A percentile compares a stretch with the other conserved stretches of the same genome.
Evolutionary conservation across 2,329 filamentous ascomycete genomes (phyloP).

Genomic region (Colletotrichum sp.): DNA sequence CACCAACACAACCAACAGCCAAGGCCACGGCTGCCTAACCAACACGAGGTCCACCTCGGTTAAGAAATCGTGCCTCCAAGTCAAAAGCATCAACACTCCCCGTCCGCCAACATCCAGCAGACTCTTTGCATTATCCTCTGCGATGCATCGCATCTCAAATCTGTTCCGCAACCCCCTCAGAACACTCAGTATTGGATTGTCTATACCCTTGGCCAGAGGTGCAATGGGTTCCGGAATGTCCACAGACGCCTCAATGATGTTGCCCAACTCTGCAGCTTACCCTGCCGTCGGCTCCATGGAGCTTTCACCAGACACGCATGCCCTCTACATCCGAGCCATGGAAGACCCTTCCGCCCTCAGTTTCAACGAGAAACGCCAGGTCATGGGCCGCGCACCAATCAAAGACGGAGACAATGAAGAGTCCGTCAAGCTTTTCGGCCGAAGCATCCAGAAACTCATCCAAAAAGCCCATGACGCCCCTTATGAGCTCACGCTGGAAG

Average conservation of each 20-base stretch:
- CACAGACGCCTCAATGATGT: not conserved
- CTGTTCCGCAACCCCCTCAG: not conserved
- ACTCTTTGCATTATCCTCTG: rapidly evolving
- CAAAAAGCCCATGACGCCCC: not conserved
- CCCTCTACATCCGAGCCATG: not conserved
- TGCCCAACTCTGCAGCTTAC: rapidly evolving
- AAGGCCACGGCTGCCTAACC: not conserved
- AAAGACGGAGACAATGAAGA: not conserved
- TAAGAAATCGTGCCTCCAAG: not conserved
- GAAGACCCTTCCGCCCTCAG: not conserved
- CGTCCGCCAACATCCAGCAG: not conserved
- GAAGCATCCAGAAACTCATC: not conserved
- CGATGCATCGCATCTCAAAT: not conserved
- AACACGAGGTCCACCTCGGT: not conserved
- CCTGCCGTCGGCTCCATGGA: not conserved
- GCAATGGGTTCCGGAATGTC: not conserved
- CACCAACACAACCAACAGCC: not conserved
- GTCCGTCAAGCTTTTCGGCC: not conserved
- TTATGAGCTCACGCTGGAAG: not conserved
- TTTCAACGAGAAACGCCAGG: not conserved
- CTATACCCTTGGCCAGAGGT: not conserved
- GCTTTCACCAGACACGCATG: not conserved
- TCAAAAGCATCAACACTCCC: not conserved
- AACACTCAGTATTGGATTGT: not conserved
- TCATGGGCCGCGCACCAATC: not conserved